Percentiles rank a stretch among this genome's conserved stretches.
phyloP scores from a whole-genome alignment of 2,329 filamentous ascomycete species.

The Cercospora sp. region DNA sequence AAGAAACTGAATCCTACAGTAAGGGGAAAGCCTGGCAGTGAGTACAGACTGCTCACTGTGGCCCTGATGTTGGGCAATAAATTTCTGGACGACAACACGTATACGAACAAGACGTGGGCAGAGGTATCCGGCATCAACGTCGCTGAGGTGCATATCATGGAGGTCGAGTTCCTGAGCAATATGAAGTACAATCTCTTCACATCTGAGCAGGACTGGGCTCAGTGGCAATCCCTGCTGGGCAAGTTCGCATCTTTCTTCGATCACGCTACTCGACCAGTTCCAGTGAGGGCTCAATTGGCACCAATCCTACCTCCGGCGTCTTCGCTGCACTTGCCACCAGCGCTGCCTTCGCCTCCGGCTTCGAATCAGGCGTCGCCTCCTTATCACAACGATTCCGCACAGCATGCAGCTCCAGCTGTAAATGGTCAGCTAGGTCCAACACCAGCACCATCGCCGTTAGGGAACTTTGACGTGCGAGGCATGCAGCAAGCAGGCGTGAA shows the following conservation, averaged over 20 bases:
- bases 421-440: constrained; percentile 40
- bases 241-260: constrained; percentile 84
- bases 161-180: constrained; percentile 98
- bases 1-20: constrained; percentile 88
- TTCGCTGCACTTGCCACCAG: constrained; percentile 48
- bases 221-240: constrained; percentile 80
- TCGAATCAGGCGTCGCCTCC: constrained; percentile 55
- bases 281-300: constrained; percentile 30
- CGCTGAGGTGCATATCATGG: constrained; percentile 96
- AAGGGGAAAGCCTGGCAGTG: constrained; percentile 87
- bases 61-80: constrained; percentile 98
- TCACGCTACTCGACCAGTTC: constrained; percentile 55
- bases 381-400: constrained; percentile 36
- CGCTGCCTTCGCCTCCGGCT: constrained; percentile 54
- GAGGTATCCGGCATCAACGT: constrained; percentile 95
- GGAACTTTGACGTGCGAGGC: constrained; percentile 36
- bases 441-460: constrained; percentile 47
- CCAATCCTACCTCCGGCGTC: constrained; percentile 51
- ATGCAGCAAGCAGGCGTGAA: constrained; percentile 48
- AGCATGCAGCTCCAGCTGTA: constrained; percentile 46
- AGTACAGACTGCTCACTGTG: constrained; percentile 88
- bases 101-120: constrained; percentile 99
- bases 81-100: constrained; percentile 97
- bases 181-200: constrained; percentile 93
- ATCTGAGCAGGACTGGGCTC: constrained; percentile 80